Conservation (phyloP, 257 asterid species). For the Solanum ossicruentum region DNA sequence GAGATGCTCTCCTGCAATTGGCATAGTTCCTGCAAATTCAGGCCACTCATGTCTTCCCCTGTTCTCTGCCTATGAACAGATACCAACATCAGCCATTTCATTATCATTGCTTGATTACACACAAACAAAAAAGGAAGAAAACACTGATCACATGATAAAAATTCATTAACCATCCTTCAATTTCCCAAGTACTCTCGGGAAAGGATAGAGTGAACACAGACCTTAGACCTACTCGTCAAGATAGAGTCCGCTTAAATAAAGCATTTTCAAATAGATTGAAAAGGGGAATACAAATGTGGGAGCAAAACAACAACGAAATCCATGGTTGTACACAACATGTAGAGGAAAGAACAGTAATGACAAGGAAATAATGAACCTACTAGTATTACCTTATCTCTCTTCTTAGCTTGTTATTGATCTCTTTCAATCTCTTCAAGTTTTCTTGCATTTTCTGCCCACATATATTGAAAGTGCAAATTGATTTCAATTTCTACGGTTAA, state of each 20-base stretch:
- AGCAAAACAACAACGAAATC: neutral
- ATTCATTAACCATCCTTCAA: neutral
- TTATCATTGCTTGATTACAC: neutral
- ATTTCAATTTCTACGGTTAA: neutral
- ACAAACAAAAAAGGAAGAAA: neutral
- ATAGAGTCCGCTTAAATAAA: neutral
- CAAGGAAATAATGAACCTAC: neutral
- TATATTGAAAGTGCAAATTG: neutral
- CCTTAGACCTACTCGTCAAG: neutral
- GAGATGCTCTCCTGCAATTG: slow-evolving; percentile 10
- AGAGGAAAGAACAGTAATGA: neutral
- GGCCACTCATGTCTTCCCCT: slow-evolving; percentile 29
- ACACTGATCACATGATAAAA: neutral
- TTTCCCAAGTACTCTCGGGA: neutral
- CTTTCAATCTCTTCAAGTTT: slow-evolving; percentile 27
- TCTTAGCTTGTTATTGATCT: slow-evolving; percentile 23
- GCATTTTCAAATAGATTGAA: neutral
- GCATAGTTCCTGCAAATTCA: slow-evolving; percentile 18
- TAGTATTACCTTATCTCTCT: slow-evolving; percentile 25
- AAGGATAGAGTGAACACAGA: neutral
- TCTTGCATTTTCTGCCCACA: slow-evolving; percentile 41
- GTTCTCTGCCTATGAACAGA: slow-evolving; percentile 14
- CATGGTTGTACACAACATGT: neutral
- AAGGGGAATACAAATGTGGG: neutral
- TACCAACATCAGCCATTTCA: neutral